phyloP scores from a whole-genome alignment of 176 grass and related monocot species.

The Rhipidocladum racemiflorum region DNA sequence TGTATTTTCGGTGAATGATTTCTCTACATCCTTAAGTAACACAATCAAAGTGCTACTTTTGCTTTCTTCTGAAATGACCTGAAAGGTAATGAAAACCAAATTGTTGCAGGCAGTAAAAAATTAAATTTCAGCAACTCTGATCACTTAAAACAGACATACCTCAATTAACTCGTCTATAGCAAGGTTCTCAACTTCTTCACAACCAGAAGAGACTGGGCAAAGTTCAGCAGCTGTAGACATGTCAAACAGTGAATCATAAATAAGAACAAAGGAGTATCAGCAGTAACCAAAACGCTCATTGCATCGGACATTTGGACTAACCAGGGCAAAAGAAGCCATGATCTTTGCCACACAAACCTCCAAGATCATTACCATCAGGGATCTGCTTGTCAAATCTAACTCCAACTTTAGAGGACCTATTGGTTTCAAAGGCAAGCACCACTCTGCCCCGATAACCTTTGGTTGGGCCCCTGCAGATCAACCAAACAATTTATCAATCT shows the following conservation, averaged over 20 bases:
- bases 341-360: slow-evolving; percentile 88
- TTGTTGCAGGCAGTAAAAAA: background rate
- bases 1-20: slow-evolving; percentile 79
- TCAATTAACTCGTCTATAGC: slow-evolving; percentile 83
- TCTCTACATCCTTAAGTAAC: slow-evolving; percentile 89
- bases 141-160: slow-evolving; percentile 29
- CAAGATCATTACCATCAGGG: slow-evolving; percentile 95
- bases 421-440: slow-evolving; percentile 95
- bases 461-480: slow-evolving; percentile 74
- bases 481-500: background rate
- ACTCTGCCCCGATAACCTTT: slow-evolving; percentile 81
- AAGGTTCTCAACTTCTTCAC: slow-evolving; percentile 83
- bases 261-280: slow-evolving; percentile 10
- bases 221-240: slow-evolving; percentile 44
- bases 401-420: slow-evolving; percentile 91
- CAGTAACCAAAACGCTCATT: background rate
- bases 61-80: slow-evolving; percentile 92
- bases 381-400: slow-evolving; percentile 94
- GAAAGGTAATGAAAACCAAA: slow-evolving; percentile 30
- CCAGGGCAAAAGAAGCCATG: slow-evolving; percentile 96
- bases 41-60: slow-evolving; percentile 81
- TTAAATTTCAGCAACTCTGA: background rate
- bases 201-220: slow-evolving; percentile 50
- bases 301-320: slow-evolving; percentile 39
- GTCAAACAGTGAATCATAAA: background rate